phyloP scores from a whole-genome alignment of 345 rosid species.

The Durio zibethinus region DNA sequence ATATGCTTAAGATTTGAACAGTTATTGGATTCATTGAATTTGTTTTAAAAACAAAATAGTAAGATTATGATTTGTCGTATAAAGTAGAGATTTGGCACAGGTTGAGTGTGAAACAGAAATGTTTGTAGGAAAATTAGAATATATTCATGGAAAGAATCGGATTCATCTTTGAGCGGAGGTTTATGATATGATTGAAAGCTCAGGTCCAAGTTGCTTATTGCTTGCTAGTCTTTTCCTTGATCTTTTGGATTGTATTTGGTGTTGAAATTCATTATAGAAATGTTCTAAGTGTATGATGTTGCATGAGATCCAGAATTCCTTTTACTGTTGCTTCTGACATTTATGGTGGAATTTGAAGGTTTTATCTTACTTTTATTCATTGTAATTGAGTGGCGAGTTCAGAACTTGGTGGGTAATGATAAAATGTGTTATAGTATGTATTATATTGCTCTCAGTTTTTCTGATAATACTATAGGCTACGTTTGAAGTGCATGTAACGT shows the following conservation, averaged over 20 bases:
- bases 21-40: background rate
- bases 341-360: background rate
- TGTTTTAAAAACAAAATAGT: background rate
- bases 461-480: background rate
- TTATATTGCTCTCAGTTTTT: background rate
- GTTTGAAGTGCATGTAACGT: background rate
- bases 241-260: background rate
- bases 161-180: background rate
- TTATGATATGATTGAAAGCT: background rate
- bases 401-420: background rate
- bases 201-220: background rate
- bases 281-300: background rate
- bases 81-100: background rate
- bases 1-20: background rate
- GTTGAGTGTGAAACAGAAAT: background rate
- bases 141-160: background rate
- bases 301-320: background rate
- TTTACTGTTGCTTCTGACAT: background rate
- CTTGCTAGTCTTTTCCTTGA: background rate
- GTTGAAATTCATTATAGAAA: background rate
- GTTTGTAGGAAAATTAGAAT: background rate
- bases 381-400: background rate
- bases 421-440: background rate
- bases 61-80: background rate
- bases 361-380: background rate